Conservation (phyloP, 2,329 filamentous ascomycete species). For the Phyllachora maydis region DNA sequence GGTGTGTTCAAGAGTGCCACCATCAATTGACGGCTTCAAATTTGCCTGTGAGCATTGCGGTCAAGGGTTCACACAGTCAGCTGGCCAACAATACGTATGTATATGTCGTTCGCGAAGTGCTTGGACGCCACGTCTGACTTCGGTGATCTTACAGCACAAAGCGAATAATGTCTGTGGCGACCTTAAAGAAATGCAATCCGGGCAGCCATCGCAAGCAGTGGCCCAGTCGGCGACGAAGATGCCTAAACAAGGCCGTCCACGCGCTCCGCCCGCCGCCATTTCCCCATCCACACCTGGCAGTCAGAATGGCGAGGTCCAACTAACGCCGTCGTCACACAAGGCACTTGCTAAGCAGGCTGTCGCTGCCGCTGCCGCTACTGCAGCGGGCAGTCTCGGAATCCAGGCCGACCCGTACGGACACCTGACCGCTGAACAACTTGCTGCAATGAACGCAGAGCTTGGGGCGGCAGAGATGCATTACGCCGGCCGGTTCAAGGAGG, state of each 20-base stretch:
- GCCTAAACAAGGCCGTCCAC: too few species aligned
- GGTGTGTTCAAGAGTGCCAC: neutral
- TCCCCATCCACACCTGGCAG: too few species aligned
- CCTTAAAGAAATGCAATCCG: too few species aligned
- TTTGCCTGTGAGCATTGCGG: slow-evolving; percentile 1
- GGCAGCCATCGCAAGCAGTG: too few species aligned
- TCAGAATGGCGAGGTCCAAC: too few species aligned
- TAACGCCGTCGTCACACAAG: neutral
- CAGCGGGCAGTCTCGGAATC: slow-evolving; percentile 5
- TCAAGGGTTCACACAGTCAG: neutral
- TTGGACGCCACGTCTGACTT: neutral
- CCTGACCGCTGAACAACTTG: slow-evolving; percentile 12
- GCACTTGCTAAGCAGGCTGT: neutral
- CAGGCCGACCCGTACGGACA: slow-evolving; percentile 22
- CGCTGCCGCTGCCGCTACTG: slow-evolving; percentile 2
- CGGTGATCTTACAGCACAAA: neutral
- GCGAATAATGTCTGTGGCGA: slow-evolving; percentile 1
- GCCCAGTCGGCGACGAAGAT: too few species aligned
- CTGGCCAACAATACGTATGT: slow-evolving; percentile 1
- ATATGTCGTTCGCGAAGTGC: neutral
- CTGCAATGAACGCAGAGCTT: slow-evolving; percentile 15
- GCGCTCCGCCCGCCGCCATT: too few species aligned
- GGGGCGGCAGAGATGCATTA: slow-evolving; percentile 16
- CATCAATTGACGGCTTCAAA: neutral
- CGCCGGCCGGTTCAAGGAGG: slow-evolving; percentile 18